These are phyloP conservation scores for Physaria fendleri DNA, from an alignment of 345 rosid genomes.

Conservation along the genomic window DNA sequence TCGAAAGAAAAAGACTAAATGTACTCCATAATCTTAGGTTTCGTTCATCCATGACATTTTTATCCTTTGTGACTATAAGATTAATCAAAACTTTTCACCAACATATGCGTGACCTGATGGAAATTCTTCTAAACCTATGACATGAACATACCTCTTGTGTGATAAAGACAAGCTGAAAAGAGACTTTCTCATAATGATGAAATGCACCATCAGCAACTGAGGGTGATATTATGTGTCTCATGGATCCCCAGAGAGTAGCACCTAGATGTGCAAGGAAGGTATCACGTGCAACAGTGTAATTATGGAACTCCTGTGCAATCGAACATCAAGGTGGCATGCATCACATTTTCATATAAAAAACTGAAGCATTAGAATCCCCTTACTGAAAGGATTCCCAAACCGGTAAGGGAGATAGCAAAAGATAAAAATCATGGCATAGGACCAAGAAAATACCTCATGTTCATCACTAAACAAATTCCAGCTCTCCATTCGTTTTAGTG, in stretches of 20 bases:
- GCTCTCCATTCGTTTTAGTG: constrained; percentile 80
- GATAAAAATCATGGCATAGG: constrained; percentile 1
- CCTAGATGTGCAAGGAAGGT: constrained; percentile 94
- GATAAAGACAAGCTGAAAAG: constrained; percentile 86
- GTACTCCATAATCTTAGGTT: not conserved
- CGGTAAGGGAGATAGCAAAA: constrained; percentile 12
- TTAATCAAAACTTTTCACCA: not conserved
- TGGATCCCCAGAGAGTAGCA: constrained; percentile 88
- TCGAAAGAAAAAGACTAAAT: not conserved
- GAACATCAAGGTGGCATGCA: constrained; percentile 15
- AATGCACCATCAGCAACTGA: constrained; percentile 96
- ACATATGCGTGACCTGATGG: constrained; percentile 11
- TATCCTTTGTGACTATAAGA: not conserved
- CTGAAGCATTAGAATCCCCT: not conserved
- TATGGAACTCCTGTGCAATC: constrained; percentile 64
- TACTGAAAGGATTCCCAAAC: constrained; percentile 1
- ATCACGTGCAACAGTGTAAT: constrained; percentile 96
- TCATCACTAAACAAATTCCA: constrained; percentile 93
- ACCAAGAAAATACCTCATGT: constrained; percentile 50
- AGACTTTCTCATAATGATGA: constrained; percentile 90
- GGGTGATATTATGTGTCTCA: constrained; percentile 90
- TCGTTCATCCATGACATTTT: not conserved
- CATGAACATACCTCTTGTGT: constrained; percentile 73
- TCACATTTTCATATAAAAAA: constrained; percentile 11
- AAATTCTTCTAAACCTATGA: constrained; percentile 2